Evolutionary conservation across 352 stramenopile species (phyloP).

Genomic region (Thalassiosira mediterranea): DNA sequence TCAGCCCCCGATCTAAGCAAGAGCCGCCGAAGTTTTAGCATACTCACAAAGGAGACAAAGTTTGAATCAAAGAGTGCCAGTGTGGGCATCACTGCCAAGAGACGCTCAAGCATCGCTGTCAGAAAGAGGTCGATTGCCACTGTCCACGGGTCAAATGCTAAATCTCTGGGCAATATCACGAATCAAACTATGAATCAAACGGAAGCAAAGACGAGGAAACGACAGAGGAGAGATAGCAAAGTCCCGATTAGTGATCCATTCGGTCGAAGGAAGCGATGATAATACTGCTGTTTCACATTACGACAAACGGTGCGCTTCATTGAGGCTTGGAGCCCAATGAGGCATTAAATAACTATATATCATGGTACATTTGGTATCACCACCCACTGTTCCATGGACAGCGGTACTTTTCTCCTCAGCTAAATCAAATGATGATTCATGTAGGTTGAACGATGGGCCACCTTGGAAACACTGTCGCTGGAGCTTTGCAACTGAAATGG

Average conservation of each 20-base stretch:
- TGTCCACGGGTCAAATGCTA: not conserved
- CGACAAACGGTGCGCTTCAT: too few relatives aligned
- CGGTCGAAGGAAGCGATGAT: constrained; percentile 3
- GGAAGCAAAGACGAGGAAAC: constrained; percentile 3
- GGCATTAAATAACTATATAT: too few relatives aligned
- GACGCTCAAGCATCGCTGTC: constrained; percentile 2
- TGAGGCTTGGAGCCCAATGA: too few relatives aligned
- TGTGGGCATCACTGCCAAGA: not conserved
- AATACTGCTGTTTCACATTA: too few relatives aligned
- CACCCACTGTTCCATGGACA: too few relatives aligned
- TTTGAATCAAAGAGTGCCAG: constrained; percentile 4
- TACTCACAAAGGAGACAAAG: not conserved
- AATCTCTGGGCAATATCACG: constrained; percentile 24
- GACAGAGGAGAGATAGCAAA: not conserved
- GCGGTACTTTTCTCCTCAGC: too few relatives aligned
- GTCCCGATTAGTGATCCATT: constrained; percentile 17
- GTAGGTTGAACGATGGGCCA: too few relatives aligned
- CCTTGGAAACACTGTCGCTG: too few relatives aligned
- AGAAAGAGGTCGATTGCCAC: constrained; percentile 5
- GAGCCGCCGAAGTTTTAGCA: constrained; percentile 22
- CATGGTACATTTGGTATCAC: too few relatives aligned
- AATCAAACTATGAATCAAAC: constrained; percentile 9
- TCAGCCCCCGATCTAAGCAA: constrained; percentile 37
- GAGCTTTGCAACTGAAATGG: too few relatives aligned
- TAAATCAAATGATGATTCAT: too few relatives aligned